Evolutionary conservation across 345 rosid genomes (phyloP).

Genomic region (Passiflora organensis): DNA sequence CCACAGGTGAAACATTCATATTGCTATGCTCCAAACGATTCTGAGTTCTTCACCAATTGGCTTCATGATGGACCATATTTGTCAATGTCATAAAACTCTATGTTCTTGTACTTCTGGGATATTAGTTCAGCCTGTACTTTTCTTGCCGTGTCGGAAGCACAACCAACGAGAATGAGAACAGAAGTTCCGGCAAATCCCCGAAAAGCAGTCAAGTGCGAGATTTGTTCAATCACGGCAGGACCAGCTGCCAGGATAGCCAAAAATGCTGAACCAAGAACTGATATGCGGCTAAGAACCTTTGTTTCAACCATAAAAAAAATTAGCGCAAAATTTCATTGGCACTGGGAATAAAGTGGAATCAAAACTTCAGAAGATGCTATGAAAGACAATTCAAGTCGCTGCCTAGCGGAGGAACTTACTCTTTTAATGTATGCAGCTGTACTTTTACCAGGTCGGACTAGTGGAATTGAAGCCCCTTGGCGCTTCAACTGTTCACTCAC

Average conservation of each 20-base stretch:
- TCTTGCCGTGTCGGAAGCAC: slow-evolving; percentile 96
- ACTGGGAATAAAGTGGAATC: not conserved
- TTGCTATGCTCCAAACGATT: not conserved
- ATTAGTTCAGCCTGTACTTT: slow-evolving; percentile 95
- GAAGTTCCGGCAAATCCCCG: slow-evolving; percentile 98
- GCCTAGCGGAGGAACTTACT: slow-evolving; percentile 35
- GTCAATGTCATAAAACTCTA: slow-evolving; percentile 79
- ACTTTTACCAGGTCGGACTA: slow-evolving; percentile 91
- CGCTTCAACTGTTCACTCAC: slow-evolving; percentile 97
- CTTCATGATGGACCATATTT: slow-evolving; percentile 24
- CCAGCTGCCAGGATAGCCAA: slow-evolving; percentile 95
- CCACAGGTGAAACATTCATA: not conserved
- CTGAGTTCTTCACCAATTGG: not conserved
- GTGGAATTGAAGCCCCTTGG: slow-evolving; percentile 94
- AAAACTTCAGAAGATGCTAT: slow-evolving; percentile 2
- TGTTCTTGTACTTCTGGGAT: slow-evolving; percentile 91
- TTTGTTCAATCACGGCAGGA: slow-evolving; percentile 83
- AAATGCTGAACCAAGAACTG: slow-evolving; percentile 84
- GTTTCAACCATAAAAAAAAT: slow-evolving; percentile 7
- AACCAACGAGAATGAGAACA: slow-evolving; percentile 96
- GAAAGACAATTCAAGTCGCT: not conserved
- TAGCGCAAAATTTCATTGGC: no score
- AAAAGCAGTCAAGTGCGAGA: slow-evolving; percentile 90
- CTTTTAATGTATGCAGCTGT: slow-evolving; percentile 81
- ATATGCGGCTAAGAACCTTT: slow-evolving; percentile 92